Conservation (phyloP, 2,329 filamentous ascomycete species). For the Talaromyces amestolkiae region DNA sequence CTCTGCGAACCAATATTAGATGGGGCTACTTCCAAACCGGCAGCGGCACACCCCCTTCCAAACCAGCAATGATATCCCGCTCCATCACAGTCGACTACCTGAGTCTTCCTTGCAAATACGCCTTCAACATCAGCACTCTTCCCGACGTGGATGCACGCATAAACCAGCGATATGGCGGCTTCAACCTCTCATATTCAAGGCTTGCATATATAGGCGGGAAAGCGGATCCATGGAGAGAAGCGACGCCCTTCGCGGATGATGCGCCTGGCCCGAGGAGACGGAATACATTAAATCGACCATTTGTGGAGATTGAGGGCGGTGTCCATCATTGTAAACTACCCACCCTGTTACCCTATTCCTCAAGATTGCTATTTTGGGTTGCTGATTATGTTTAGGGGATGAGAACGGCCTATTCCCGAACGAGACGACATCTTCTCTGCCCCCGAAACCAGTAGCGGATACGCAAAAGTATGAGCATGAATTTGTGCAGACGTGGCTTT, state of each 20-base stretch:
- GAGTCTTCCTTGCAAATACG: constrained; percentile 61
- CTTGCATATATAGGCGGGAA: constrained; percentile 76
- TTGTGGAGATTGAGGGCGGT: constrained; percentile 59
- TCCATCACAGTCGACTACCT: constrained; percentile 63
- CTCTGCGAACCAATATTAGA: constrained; percentile 34
- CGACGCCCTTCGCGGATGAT: constrained; percentile 66
- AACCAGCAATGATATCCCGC: constrained; percentile 70
- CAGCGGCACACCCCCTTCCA: constrained; percentile 61
- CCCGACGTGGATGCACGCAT: constrained; percentile 56
- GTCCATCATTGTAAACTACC: constrained; percentile 21
- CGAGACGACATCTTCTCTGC: constrained; percentile 49
- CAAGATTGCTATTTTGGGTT: background rate
- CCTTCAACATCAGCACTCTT: constrained; percentile 66
- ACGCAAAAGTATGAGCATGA: constrained; percentile 47
- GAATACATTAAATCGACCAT: constrained; percentile 65
- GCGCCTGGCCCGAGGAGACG: constrained; percentile 50
- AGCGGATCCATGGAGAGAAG: constrained; percentile 75
- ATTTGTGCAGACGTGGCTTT: constrained; percentile 53
- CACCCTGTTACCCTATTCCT: too few species aligned
- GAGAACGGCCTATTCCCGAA: constrained; percentile 53
- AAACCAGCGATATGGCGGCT: constrained; percentile 76
- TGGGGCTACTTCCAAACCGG: constrained; percentile 80
- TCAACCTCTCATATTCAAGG: constrained; percentile 68
- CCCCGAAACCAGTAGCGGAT: constrained; percentile 47
- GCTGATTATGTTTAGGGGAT: constrained; percentile 37